phyloP scores from a whole-genome alignment of 2,329 filamentous ascomycete species.

The Xylariaceae sp. region DNA sequence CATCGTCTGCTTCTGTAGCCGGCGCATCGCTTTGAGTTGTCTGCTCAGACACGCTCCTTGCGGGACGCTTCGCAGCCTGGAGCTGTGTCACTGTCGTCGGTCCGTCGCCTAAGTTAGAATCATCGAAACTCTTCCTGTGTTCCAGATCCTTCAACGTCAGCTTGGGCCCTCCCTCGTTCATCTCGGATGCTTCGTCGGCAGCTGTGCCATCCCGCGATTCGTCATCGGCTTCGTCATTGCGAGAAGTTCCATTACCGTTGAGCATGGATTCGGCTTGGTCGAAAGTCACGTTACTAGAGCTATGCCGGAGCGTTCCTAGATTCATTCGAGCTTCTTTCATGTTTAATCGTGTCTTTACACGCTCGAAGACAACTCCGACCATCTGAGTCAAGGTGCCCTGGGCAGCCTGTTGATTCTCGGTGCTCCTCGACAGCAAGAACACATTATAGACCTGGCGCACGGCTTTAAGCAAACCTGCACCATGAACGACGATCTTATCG shows the following conservation, averaged over 20 bases:
- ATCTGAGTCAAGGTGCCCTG: constrained; percentile 97
- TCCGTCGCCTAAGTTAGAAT: constrained; percentile 62
- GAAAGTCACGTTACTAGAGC: constrained; percentile 48
- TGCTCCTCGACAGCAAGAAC: constrained; percentile 90
- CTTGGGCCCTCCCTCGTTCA: constrained; percentile 43
- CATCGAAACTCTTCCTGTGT: constrained; percentile 64
- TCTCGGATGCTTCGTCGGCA: constrained; percentile 22
- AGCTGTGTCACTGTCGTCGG: constrained; percentile 64
- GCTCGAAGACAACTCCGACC: constrained; percentile 96
- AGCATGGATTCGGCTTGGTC: constrained; percentile 39
- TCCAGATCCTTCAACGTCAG: constrained; percentile 65
- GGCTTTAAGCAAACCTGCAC: constrained; percentile 90
- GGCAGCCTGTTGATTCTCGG: constrained; percentile 91
- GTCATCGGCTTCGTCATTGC: constrained; percentile 25
- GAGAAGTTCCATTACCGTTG: constrained; percentile 27
- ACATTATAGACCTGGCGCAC: constrained; percentile 99
- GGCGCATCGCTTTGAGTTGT: constrained; percentile 48
- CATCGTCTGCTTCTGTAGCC: constrained; percentile 47
- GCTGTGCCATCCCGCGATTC: constrained; percentile 33
- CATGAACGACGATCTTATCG: constrained; percentile 98
- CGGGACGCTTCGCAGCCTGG: constrained; percentile 40
- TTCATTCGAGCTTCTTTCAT: constrained; percentile 77
- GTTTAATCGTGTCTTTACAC: constrained; percentile 80
- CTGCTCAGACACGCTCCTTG: constrained; percentile 49
- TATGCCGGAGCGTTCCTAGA: constrained; percentile 46